These are phyloP conservation scores for Pestalotiopsis sp. DNA, from an alignment of 2,329 filamentous ascomycete species.

Conservation along the genomic window DNA sequence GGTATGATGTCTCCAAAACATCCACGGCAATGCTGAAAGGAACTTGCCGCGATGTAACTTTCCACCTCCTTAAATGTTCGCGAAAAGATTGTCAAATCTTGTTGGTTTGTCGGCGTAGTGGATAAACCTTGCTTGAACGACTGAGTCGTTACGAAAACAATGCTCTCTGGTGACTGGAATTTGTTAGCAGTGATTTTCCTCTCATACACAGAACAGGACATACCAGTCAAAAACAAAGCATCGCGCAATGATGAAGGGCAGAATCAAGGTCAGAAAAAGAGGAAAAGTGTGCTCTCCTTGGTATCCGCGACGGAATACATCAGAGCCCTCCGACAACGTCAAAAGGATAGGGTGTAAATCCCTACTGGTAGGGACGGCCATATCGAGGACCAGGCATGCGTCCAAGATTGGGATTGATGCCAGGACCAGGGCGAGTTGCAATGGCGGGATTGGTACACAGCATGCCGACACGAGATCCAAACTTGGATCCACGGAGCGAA, in stretches of 20 bases:
- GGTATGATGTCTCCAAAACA: constrained; percentile 66
- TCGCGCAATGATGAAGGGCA: not conserved
- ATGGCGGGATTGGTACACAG: constrained; percentile 95
- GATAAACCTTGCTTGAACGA: constrained; percentile 28
- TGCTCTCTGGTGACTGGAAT: not conserved
- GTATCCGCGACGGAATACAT: not conserved
- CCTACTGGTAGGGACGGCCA: constrained; percentile 59
- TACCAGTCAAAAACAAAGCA: not conserved
- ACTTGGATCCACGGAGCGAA: constrained; percentile 95
- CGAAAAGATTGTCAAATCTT: constrained; percentile 51
- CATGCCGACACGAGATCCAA: constrained; percentile 97
- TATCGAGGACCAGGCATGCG: constrained; percentile 64
- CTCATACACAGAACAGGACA: too few species aligned
- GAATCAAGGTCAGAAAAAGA: not conserved
- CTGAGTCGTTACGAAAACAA: constrained; percentile 7
- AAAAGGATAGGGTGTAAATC: not conserved
- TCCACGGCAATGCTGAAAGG: constrained; percentile 45
- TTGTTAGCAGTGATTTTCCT: too few species aligned
- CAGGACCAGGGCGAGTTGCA: constrained; percentile 85
- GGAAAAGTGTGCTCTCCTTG: not conserved
- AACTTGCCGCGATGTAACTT: constrained; percentile 58
- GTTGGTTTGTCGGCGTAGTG: constrained; percentile 38
- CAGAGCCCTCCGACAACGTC: too few species aligned
- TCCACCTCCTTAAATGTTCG: constrained; percentile 57
- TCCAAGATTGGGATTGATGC: constrained; percentile 62